Base-by-base conservation (phyloP, 192 early-diverging fungal genomes). In the Ramicandelaber brevisporus region DNA sequence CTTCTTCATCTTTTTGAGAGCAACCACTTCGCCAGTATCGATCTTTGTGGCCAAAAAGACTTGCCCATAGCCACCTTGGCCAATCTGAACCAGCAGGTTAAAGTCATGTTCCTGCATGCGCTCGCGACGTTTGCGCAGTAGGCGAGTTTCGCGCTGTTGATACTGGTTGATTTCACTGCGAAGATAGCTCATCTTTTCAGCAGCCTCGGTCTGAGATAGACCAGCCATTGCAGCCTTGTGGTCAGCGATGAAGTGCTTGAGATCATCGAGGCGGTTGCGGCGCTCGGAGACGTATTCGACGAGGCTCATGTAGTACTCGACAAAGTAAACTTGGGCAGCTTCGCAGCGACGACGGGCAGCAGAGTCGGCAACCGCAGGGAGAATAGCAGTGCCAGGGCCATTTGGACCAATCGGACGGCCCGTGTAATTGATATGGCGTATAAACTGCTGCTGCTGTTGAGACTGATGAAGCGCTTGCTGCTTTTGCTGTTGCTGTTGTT, bases 251-350 rank as follows among this genome's bases (percentile, higher is more conserved):
- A 79, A 58, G 17, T 47, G n/a, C 35, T 73, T 61, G 43, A 76
- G 63, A 12, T 50, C 36, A 8, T 48, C 40, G 12, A 63, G 37
- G 9, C 82, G 59, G 17, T 47, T 32, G 17, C 63, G 44, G 2
- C 79, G 60, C 21, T 70, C 48, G 39, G 71, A 64, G 17, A 83
- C 55, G 36, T 81, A 86, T 16, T 58, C 63, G n/a, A 84, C 48
- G 6, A 84, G 59, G 38, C 75, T 70, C 33, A 72, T 68, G 42
- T 86, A 86, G 47, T 79, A 65, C 40, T 83, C 79, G 12, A 78
- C 48, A 40, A 86, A 81, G 36, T 72, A 62, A 36, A 58, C 47
- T 27, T 50, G 44, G 1, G 57, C 48, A 2, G 50, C 54, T 25
- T 60, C 54, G 7, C 52, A 41, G 14, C 43, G 42, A 22, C 57